These are phyloP conservation scores for Phragmites australis DNA, from an alignment of 176 grass and related monocot species.

Conservation along the genomic window DNA sequence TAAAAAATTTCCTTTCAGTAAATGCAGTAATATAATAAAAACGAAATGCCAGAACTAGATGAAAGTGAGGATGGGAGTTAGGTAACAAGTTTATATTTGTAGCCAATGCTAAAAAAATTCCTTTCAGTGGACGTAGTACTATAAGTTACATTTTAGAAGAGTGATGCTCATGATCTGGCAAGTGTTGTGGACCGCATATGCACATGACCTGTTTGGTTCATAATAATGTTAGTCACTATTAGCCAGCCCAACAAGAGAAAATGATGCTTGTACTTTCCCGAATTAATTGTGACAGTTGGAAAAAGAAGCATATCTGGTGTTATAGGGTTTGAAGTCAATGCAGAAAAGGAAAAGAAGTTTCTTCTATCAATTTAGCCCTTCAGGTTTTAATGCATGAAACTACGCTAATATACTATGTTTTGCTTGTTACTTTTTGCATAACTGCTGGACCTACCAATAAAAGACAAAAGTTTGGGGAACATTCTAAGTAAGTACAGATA, in stretches of 20 bases:
- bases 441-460: not conserved
- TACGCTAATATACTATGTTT: not conserved
- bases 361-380: not conserved
- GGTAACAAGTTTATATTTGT: not conserved
- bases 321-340: not conserved
- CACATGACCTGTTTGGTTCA: conserved; percentile 7
- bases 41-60: not conserved
- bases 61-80: not conserved
- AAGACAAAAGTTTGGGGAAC: not conserved
- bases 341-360: not conserved
- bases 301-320: conserved; percentile 14
- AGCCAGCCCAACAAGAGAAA: not conserved
- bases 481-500: not conserved
- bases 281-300: not conserved
- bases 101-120: not conserved
- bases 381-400: not conserved
- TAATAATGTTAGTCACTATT: not conserved
- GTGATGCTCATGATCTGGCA: not conserved
- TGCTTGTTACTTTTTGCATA: not conserved
- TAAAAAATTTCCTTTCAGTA: not conserved
- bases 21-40: not conserved
- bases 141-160: not conserved
- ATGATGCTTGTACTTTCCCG: not conserved
- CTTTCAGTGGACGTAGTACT: not conserved
- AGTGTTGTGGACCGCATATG: not conserved